A percentile compares a stretch with the other conserved stretches of the same genome.
Evolutionary conservation across 257 asterid genomes (phyloP).

Genomic region (Linderniella brevidens): DNA sequence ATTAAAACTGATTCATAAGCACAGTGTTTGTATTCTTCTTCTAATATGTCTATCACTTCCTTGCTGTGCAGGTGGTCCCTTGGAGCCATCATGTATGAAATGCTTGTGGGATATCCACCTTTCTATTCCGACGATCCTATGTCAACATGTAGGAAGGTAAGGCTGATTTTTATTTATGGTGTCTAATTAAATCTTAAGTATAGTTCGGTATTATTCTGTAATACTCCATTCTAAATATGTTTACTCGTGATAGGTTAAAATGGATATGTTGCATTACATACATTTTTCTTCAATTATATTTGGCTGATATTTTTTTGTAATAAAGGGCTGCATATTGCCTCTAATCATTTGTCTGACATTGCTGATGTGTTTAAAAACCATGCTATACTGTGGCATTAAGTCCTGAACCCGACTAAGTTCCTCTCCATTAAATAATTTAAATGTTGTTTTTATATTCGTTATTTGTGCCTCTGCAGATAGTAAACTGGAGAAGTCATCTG

Average conservation of each 20-base stretch:
- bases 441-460: not conserved
- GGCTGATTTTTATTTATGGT: not conserved
- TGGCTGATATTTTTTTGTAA: too few species aligned
- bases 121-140: constrained; percentile 31
- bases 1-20: too few species aligned
- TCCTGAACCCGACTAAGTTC: not conserved
- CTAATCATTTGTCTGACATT: too few species aligned
- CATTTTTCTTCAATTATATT: too few species aligned
- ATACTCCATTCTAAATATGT: too few species aligned
- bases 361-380: too few species aligned
- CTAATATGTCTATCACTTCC: not conserved
- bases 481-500: constrained; percentile 18
- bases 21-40: too few species aligned
- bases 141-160: constrained; percentile 29
- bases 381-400: too few species aligned
- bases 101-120: constrained; percentile 37
- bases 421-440: not conserved
- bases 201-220: not conserved
- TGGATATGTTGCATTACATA: too few species aligned
- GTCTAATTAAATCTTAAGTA: not conserved
- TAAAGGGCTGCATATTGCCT: too few species aligned
- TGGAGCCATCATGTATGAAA: constrained; percentile 34
- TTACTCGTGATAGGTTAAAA: too few species aligned
- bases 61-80: constrained; percentile 25
- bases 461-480: constrained; percentile 12